Base-by-base conservation (phyloP, 1,139 yeast species). In the Blastobotrys petasosporus region DNA sequence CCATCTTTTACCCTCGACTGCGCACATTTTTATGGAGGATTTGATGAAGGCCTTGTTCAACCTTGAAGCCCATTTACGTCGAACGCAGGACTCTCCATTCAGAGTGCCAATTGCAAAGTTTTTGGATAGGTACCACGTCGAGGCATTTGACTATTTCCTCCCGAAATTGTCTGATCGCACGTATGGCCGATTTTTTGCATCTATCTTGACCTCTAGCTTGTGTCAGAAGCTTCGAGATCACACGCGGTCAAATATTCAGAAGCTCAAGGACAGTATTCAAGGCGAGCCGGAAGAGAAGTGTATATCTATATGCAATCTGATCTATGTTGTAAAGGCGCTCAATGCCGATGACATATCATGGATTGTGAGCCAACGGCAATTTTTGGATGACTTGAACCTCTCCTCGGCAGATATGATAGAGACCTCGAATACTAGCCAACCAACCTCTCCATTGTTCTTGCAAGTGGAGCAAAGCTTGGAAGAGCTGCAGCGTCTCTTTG, bases 31-130 rank as follows among this genome's bases (percentile, higher is more conserved):
- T 58, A 80, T 94, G 80, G 92, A 86, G 49, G 96, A 88, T 55
- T 74, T 94, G 42, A 76, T 92, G 59, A 76, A 76, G 44, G 82
- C 92, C 2, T 74, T 92, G 48, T 79, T 85, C 54, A 80, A 79
- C 51, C 70, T 92, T 57, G 99, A 94, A 64, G 82, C 82, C 1
- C 82, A 82, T 52, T 70, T 94, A 55, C 84, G 96, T 51, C 82
- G 97, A 37, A 88, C 85, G 55, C 86, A 85, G 49, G 75, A 73
- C 44, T 87, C 97, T 1, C 98, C 98, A 4, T 88, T 94, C 69
- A 75, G 98, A 54, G 75, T 73, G n/a, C 97, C 98, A 3, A 78
- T 92, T 44, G 92, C 95, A 3, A 85, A 84, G 60, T 94, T 85
- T 59, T 71, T 92, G 66, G 81, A 88, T 63, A 71, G 96, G 50